Percentiles rank a stretch among this genome's conserved stretches.
Conservation (phyloP, 192 early-diverging fungal genomes). For the Lobulomyces angularis region DNA sequence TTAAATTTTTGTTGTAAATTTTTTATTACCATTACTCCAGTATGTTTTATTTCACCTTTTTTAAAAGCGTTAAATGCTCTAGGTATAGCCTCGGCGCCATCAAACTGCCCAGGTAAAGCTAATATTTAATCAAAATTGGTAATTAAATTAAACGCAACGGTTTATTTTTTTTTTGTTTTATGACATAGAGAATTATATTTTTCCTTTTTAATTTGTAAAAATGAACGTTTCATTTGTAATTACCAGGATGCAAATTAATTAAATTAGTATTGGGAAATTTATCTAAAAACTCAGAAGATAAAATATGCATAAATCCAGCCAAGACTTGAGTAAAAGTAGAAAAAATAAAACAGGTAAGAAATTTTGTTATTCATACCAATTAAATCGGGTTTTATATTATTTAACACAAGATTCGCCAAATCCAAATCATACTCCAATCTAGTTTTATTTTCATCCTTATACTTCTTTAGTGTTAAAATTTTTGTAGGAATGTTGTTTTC, state of each 20-base stretch:
- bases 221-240: too few species aligned
- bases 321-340: too few species aligned
- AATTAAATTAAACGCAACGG: too few species aligned
- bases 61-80: constrained; percentile 80
- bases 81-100: constrained; percentile 93
- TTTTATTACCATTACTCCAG: constrained; percentile 48
- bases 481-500: constrained; percentile 73
- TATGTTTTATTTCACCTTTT: constrained; percentile 46
- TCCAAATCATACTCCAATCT: constrained; percentile 82
- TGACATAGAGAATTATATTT: too few species aligned
- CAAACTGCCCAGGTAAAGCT: constrained; percentile 88
- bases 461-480: constrained; percentile 68
- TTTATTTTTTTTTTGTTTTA: too few species aligned
- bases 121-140: too few species aligned
- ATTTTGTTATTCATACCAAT: too few species aligned
- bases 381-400: too few species aligned
- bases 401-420: too few species aligned
- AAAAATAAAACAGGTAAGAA: too few species aligned
- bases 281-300: constrained; percentile 71
- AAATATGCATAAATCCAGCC: constrained; percentile 98
- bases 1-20: too few species aligned
- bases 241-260: constrained; percentile 97
- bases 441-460: constrained; percentile 65
- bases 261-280: constrained; percentile 54
- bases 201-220: too few species aligned